phyloP scores from a whole-genome alignment of 176 grass and related monocot species.

The Musa itinerans region DNA sequence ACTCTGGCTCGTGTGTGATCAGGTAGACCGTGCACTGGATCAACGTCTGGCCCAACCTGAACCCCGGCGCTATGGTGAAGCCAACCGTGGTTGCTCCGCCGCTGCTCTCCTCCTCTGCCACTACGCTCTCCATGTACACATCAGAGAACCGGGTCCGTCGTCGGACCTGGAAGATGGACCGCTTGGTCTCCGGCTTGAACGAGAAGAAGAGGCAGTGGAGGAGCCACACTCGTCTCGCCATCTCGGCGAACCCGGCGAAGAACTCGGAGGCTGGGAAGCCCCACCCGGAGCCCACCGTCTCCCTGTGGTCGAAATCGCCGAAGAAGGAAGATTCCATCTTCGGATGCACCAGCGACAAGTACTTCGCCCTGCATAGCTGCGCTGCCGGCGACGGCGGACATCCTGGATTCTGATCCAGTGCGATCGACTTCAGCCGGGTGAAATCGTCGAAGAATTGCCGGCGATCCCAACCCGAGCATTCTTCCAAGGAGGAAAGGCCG shows the following conservation, averaged over 20 bases:
- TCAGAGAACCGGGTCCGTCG: slow-evolving; percentile 60
- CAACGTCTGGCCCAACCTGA: slow-evolving; percentile 49
- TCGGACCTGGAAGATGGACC: slow-evolving; percentile 49
- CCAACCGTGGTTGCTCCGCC: slow-evolving; percentile 26
- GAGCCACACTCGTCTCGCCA: slow-evolving; percentile 80
- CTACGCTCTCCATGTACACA: slow-evolving; percentile 87
- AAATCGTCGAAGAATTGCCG: slow-evolving; percentile 85
- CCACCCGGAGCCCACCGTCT: slow-evolving; percentile 50
- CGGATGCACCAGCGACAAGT: slow-evolving; percentile 74
- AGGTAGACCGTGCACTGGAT: slow-evolving; percentile 81
- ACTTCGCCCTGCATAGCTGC: slow-evolving; percentile 70
- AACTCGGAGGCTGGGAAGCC: slow-evolving; percentile 66
- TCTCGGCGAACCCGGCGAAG: slow-evolving; percentile 72
- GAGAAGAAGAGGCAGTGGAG: slow-evolving; percentile 93
- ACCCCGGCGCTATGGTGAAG: slow-evolving; percentile 85
- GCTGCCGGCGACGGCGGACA: slow-evolving; percentile 29
- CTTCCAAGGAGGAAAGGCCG: slow-evolving; percentile 55
- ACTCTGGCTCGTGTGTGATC: background rate
- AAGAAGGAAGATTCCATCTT: slow-evolving; percentile 96
- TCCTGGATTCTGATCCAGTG: slow-evolving; percentile 33
- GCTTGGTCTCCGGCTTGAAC: slow-evolving; percentile 30
- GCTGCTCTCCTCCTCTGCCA: slow-evolving; percentile 20
- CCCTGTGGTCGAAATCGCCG: slow-evolving; percentile 70
- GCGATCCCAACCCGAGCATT: slow-evolving; percentile 48
- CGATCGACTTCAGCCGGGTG: slow-evolving; percentile 51